These are phyloP conservation scores for Cladosporium sphaerospermum DNA, from an alignment of 2,329 filamentous ascomycete species.

Conservation along the genomic window DNA sequence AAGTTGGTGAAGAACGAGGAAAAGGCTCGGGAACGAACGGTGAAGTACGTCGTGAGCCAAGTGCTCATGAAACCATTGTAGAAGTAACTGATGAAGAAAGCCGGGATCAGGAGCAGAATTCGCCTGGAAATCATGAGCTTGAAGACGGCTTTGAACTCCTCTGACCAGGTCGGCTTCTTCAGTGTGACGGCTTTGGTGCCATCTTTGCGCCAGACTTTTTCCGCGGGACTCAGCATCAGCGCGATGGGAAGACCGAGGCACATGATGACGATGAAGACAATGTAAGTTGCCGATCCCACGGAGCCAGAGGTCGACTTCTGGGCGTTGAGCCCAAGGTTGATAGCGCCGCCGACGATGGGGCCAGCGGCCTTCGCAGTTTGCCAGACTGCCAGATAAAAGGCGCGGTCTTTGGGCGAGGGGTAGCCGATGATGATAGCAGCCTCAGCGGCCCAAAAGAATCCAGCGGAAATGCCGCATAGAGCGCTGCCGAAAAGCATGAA, in stretches of 20 bases:
- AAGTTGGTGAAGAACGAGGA: slow-evolving; percentile 34
- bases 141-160: slow-evolving; percentile 16
- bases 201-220: slow-evolving; percentile 41
- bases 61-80: slow-evolving; percentile 34
- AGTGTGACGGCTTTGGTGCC: slow-evolving; percentile 30
- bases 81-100: slow-evolving; percentile 31
- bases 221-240: slow-evolving; percentile 39
- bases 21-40: slow-evolving; percentile 31
- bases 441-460: slow-evolving; percentile 46
- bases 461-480: slow-evolving; percentile 43
- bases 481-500: slow-evolving; percentile 45
- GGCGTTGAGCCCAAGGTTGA: slow-evolving; percentile 45
- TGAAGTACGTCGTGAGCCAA: slow-evolving; percentile 25
- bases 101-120: slow-evolving; percentile 29
- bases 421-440: slow-evolving; percentile 45
- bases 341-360: slow-evolving; percentile 45
- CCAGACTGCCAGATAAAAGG: slow-evolving; percentile 33
- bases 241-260: slow-evolving; percentile 40
- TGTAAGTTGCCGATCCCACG: slow-evolving; percentile 37
- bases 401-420: slow-evolving; percentile 33
- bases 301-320: slow-evolving; percentile 33
- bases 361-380: slow-evolving; percentile 31
- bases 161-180: slow-evolving; percentile 20
- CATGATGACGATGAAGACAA: slow-evolving; percentile 44
- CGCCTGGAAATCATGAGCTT: slow-evolving; percentile 27